Conservation (phyloP, 306 rosid genomes). For the Ormosia emarginata region DNA sequence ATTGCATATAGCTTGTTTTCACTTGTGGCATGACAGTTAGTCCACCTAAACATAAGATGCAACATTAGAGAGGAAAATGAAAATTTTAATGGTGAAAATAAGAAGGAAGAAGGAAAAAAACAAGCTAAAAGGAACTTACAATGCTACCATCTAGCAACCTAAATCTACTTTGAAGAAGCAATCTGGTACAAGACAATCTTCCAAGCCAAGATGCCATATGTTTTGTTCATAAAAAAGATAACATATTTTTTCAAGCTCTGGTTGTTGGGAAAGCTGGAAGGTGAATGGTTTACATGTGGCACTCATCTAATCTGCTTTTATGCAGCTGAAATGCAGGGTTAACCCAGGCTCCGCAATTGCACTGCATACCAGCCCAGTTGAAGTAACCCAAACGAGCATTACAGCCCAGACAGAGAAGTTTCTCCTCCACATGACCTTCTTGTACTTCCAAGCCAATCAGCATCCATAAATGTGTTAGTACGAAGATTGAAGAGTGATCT, state of each 20-base stretch:
- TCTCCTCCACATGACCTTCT: constrained; percentile 80
- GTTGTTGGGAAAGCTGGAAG: not conserved
- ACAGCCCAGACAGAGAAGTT: constrained; percentile 70
- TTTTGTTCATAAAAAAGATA: not conserved
- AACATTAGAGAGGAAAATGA: not conserved
- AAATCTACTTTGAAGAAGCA: not conserved
- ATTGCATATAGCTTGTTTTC: not conserved
- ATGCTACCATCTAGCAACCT: not conserved
- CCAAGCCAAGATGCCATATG: not conserved
- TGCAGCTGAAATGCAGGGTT: constrained; percentile 88
- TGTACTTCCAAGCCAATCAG: constrained; percentile 47
- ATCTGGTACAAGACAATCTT: not conserved
- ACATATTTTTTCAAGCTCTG: constrained; percentile 3
- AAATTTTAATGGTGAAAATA: not conserved
- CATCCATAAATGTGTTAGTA: constrained; percentile 22
- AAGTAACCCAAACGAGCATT: constrained; percentile 81
- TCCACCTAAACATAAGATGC: not conserved
- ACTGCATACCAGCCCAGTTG: constrained; percentile 92
- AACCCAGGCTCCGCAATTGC: constrained; percentile 88
- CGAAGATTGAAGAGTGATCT: not conserved
- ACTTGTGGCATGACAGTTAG: not conserved
- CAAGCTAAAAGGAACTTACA: not conserved
- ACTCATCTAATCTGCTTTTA: constrained; percentile 75
- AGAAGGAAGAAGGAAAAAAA: not conserved
- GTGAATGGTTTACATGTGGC: constrained; percentile 23